Base-by-base conservation (phyloP, 2,329 filamentous ascomycete genomes). In the Arthroderma uncinatum region DNA sequence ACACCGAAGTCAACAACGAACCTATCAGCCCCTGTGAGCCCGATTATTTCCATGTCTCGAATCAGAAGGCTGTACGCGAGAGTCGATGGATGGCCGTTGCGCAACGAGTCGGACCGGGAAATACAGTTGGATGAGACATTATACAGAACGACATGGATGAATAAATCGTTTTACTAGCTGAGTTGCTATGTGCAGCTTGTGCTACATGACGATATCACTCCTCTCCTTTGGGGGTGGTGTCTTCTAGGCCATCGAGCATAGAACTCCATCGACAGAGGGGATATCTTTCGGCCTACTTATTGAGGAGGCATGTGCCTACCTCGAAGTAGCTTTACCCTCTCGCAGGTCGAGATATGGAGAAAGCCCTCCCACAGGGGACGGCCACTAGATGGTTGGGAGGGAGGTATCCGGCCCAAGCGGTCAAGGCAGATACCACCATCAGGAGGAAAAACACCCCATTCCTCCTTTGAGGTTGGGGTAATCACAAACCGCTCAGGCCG, bases 81-180 rank as follows among this genome's bases (percentile, higher is more conserved):
- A 54, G 52, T 8, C n/a, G 34, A 33, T 54, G 52, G 52, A 54
- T 54, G 52, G 5, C 33, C 1, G 52, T 54, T 40, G 52, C 52
- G 4, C n/a, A 54, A 14, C 33, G 36, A 21, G 23, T 54, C 21
- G 52, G 52, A n/a, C 28, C 47, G 9, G 12, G 19, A 14, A 47
- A 14, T 12, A 2, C 40, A 9, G 21, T 25, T 10, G 21, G 40
- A 21, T 47, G 40, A 47, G 21, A 14, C 10, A 12, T 9, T 9
- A 4, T 9, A 14, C 21, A 3, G 21, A 19, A 21, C 34, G 8
- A 28, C 9, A 6, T 47, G 10, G 21, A 47, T 25, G 10, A 8
- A 21, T 19, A 23, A 21, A 23, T 9, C 23, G 8, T 10, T 44
- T 44, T 25, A 44, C 40, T 44, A 44, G 16, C 19, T 12, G 10